phyloP scores from a whole-genome alignment of 768 basidiomycete genomes.

The Mycena latifolia region DNA sequence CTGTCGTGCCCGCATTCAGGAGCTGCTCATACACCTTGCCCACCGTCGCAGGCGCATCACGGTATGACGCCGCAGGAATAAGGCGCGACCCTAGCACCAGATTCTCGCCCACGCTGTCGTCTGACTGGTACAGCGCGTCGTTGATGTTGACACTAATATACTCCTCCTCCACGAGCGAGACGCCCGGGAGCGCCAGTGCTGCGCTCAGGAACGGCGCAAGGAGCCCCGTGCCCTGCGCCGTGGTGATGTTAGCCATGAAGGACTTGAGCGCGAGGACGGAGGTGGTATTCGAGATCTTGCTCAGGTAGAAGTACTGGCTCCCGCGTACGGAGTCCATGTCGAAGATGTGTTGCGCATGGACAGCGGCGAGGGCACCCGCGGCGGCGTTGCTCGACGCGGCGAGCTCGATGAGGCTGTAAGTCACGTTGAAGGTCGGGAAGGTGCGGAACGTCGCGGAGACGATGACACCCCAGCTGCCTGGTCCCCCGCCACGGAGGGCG shows the following conservation, averaged over 20 bases:
- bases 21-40: conserved; percentile 39
- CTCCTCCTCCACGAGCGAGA: conserved; percentile 17
- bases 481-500: conserved; percentile 44
- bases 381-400: conserved; percentile 30
- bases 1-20: conserved; percentile 33
- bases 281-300: conserved; percentile 8
- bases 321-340: conserved; percentile 46
- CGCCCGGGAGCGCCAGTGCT: conserved; percentile 33
- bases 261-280: conserved; percentile 39
- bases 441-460: conserved; percentile 50
- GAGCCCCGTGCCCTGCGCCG: conserved; percentile 31
- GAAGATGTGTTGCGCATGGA: conserved; percentile 51
- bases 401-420: conserved; percentile 37
- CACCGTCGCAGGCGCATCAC: conserved; percentile 30
- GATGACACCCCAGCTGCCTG: conserved; percentile 54
- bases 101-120: conserved; percentile 33
- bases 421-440: conserved; percentile 48
- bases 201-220: conserved; percentile 41
- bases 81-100: conserved; percentile 36
- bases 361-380: conserved; percentile 41
- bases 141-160: conserved; percentile 30
- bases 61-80: conserved; percentile 34
- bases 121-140: conserved; percentile 27
- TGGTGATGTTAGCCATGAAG: conserved; percentile 21
- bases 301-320: conserved; percentile 46